phyloP scores from a whole-genome alignment of 179 eudicot species.

The Drosera spatulata region DNA sequence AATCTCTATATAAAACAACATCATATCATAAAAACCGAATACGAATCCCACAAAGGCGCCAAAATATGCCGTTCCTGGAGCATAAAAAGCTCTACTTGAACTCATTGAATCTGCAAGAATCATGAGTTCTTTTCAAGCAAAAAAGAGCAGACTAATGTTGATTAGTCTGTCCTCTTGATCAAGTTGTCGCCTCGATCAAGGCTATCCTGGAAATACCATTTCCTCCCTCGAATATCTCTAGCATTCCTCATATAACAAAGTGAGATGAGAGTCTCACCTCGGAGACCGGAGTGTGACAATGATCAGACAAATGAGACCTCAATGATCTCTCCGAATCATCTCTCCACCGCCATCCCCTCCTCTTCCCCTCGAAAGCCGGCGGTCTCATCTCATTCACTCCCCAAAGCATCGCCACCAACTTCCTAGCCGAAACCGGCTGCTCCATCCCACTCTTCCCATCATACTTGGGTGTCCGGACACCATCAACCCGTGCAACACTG shows the following conservation, averaged over 20 bases:
- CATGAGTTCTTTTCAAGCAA: too few relatives aligned
- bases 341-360: conserved; percentile 19
- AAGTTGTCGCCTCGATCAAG: too few relatives aligned
- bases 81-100: background rate
- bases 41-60: background rate
- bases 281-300: conserved; percentile 91
- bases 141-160: too few relatives aligned
- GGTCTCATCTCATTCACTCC: conserved; percentile 76
- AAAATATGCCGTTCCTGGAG: background rate
- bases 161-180: too few relatives aligned
- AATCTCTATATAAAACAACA: conserved; percentile 33
- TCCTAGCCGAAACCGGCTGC: conserved; percentile 75
- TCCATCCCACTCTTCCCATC: conserved; percentile 24
- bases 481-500: conserved; percentile 15
- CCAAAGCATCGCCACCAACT: conserved; percentile 93
- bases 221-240: too few relatives aligned
- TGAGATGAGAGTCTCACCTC: conserved; percentile 37
- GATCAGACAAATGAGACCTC: conserved; percentile 97
- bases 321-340: conserved; percentile 25
- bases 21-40: background rate
- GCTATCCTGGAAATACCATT: too few relatives aligned
- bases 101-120: too few relatives aligned
- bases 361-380: conserved; percentile 22
- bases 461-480: conserved; percentile 37
- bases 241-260: background rate